Percentiles rank a stretch among this genome's conserved stretches.
These are phyloP conservation scores for Sutorius eximius DNA, from an alignment of 1,284 basidiomycete species.

Conservation along the genomic window DNA sequence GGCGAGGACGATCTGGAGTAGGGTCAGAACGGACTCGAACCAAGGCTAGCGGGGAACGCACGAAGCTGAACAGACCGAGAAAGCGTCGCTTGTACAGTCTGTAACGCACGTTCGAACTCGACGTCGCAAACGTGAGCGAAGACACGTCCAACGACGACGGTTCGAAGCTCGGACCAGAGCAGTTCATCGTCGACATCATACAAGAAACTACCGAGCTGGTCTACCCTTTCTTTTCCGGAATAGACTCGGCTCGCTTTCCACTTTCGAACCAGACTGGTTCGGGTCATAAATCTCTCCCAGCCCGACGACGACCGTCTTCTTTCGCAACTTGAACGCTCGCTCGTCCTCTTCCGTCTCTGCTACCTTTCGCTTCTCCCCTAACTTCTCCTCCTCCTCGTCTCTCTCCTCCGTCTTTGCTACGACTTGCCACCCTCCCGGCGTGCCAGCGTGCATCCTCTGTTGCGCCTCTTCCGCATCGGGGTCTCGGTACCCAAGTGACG, in stretches of 20 bases:
- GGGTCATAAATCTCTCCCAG: conserved; percentile 75
- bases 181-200: conserved; percentile 1
- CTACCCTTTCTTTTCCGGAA: conserved; percentile 26
- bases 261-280: conserved; percentile 1
- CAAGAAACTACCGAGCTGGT: not conserved
- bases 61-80: conserved; percentile 61
- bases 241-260: conserved; percentile 11
- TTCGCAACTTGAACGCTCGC: conserved; percentile 64
- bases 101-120: conserved; percentile 36
- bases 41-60: too few species aligned
- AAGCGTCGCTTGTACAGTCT: conserved; percentile 68
- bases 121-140: not conserved
- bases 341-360: conserved; percentile 45
- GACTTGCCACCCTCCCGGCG: conserved; percentile 85
- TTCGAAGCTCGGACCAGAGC: too few species aligned
- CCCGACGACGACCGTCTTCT: conserved; percentile 54
- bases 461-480: conserved; percentile 70
- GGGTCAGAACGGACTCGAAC: not conserved
- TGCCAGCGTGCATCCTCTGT: conserved; percentile 61
- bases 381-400: not conserved
- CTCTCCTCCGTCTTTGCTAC: conserved; percentile 22
- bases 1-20: conserved; percentile 55
- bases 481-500: conserved; percentile 76
- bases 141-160: conserved; percentile 3
- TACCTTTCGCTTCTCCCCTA: conserved; percentile 15